Percentiles rank a stretch among this genome's conserved stretches.
These are phyloP conservation scores for Cyberlindnera maritima DNA, from an alignment of 805 yeast genomes.

Conservation along the genomic window DNA sequence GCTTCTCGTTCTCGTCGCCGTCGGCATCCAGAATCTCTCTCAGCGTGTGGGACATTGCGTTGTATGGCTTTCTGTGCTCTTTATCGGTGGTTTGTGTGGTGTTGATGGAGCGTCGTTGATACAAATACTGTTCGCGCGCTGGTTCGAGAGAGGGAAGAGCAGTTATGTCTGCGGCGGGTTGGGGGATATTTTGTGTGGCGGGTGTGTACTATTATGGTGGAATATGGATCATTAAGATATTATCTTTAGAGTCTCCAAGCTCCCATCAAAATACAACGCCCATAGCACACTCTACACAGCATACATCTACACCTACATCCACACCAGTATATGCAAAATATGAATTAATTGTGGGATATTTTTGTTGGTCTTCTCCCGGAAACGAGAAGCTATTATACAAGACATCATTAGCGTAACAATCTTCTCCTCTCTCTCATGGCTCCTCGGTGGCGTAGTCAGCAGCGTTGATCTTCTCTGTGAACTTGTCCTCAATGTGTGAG, in stretches of 20 bases:
- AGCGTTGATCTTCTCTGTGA: constrained; percentile 63
- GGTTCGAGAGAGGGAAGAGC: too few species aligned
- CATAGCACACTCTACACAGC: too few species aligned
- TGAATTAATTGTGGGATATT: too few species aligned
- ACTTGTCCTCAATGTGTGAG: constrained; percentile 75
- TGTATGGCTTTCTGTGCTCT: neutral
- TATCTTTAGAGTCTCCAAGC: too few species aligned
- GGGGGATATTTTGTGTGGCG: too few species aligned
- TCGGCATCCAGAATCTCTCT: constrained; percentile 39
- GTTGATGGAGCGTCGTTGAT: neutral
- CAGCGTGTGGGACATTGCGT: constrained; percentile 27
- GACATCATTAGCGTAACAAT: neutral
- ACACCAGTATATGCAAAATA: too few species aligned
- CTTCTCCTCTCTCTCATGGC: constrained; percentile 32
- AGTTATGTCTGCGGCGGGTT: too few species aligned
- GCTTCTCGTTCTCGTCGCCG: constrained; percentile 29
- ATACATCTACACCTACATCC: too few species aligned
- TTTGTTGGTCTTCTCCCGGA: too few species aligned
- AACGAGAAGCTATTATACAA: neutral
- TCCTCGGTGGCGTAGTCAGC: constrained; percentile 49
- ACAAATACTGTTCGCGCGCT: neutral
- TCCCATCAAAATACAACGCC: too few species aligned
- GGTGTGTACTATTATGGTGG: too few species aligned
- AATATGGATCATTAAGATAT: too few species aligned
- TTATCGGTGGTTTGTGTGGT: neutral